Evolutionary conservation across 805 yeast species (phyloP).

Genomic region (Starmerella bombi): DNA sequence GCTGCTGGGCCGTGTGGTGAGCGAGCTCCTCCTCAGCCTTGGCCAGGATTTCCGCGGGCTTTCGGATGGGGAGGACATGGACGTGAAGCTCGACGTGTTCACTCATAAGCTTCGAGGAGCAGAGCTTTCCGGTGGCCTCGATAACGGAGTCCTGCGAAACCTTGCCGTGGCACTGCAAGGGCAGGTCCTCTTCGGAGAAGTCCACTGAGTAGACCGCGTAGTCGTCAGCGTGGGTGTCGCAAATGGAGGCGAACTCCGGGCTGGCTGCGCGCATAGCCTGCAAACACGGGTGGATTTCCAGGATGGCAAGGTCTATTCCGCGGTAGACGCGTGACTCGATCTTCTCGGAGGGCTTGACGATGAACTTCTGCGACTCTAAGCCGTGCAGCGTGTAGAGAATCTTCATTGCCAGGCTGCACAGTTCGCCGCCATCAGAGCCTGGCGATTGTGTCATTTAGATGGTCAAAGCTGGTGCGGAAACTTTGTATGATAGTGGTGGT

Average conservation of each 20-base stretch:
- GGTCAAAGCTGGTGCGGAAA: too few species aligned
- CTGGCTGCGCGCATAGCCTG: slow-evolving; percentile 26
- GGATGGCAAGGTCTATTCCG: slow-evolving; percentile 23
- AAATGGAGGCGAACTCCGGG: slow-evolving; percentile 28
- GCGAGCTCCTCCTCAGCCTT: slow-evolving; percentile 2
- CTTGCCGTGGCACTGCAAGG: slow-evolving; percentile 32
- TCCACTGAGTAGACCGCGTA: slow-evolving; percentile 32
- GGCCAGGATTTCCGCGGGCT: slow-evolving; percentile 11
- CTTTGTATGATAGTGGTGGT: too few species aligned
- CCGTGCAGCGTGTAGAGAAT: slow-evolving; percentile 30
- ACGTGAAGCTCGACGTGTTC: slow-evolving; percentile 15
- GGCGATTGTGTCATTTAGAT: background rate
- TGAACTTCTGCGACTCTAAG: slow-evolving; percentile 25
- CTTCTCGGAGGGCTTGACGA: slow-evolving; percentile 25
- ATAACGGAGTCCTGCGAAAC: slow-evolving; percentile 13
- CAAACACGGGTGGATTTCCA: slow-evolving; percentile 26
- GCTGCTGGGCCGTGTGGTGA: background rate
- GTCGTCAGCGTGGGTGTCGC: slow-evolving; percentile 23
- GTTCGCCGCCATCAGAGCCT: background rate
- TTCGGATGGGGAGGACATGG: slow-evolving; percentile 14
- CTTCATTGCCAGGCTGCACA: slow-evolving; percentile 23
- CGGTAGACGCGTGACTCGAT: slow-evolving; percentile 20
- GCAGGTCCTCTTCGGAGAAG: slow-evolving; percentile 29
- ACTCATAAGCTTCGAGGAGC: slow-evolving; percentile 3
- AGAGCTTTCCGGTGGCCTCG: slow-evolving; percentile 14